These are phyloP conservation scores for Echites panduratus DNA, from an alignment of 257 asterid species.

Conservation along the genomic window DNA sequence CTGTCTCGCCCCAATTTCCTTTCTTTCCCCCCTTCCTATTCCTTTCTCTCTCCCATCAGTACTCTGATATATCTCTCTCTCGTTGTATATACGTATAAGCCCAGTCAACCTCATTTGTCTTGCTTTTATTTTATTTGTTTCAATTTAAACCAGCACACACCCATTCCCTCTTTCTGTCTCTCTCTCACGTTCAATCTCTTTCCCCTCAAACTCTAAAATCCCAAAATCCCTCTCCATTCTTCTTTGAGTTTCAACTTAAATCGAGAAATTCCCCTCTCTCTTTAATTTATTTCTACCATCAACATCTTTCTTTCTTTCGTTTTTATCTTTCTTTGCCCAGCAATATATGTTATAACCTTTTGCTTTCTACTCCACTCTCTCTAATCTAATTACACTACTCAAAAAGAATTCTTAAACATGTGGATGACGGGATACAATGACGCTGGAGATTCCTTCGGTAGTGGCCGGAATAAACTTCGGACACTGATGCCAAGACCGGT, in stretches of 20 bases:
- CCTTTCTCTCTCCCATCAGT: background rate
- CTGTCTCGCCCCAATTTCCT: background rate
- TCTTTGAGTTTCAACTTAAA: background rate
- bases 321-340: background rate
- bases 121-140: constrained; percentile 24
- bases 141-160: constrained; percentile 34
- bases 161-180: constrained; percentile 33
- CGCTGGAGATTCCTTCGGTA: constrained; percentile 51
- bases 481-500: constrained; percentile 58
- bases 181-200: constrained; percentile 34
- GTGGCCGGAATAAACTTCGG: constrained; percentile 44
- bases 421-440: constrained; percentile 96
- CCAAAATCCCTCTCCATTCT: constrained; percentile 7
- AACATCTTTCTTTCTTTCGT: constrained; percentile 1
- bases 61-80: background rate
- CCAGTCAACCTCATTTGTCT: constrained; percentile 41
- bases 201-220: constrained; percentile 24
- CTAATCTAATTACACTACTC: too few relatives aligned
- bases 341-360: too few relatives aligned
- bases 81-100: background rate
- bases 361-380: too few relatives aligned
- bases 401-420: constrained; percentile 26
- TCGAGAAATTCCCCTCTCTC: constrained; percentile 11
- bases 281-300: constrained; percentile 8
- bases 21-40: constrained; percentile 4